Conservation (phyloP, 2,329 filamentous ascomycete species). For the Fusarium floridanum region DNA sequence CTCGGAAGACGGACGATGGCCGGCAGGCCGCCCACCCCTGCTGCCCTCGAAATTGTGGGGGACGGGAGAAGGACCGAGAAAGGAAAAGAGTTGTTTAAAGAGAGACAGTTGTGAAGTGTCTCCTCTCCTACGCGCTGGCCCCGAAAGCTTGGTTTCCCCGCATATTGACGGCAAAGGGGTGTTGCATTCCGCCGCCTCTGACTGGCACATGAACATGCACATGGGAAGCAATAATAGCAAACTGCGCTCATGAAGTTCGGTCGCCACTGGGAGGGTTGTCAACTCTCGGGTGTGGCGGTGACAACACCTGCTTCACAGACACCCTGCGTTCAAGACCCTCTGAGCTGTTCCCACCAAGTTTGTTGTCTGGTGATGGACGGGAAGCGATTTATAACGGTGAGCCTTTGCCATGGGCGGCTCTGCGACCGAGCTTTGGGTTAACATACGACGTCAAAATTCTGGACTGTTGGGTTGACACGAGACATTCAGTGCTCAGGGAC, state of each 20-base stretch:
- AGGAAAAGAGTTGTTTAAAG: slow-evolving; percentile 13
- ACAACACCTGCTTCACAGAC: background rate
- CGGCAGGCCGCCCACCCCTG: slow-evolving; percentile 28
- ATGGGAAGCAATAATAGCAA: slow-evolving; percentile 22
- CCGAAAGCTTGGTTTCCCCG: slow-evolving; percentile 31
- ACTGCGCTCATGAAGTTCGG: background rate
- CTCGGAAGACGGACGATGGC: slow-evolving; percentile 35
- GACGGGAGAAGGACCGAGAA: slow-evolving; percentile 31
- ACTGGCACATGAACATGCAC: slow-evolving; percentile 25
- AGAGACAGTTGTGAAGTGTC: slow-evolving; percentile 9
- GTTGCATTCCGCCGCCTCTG: slow-evolving; percentile 16
- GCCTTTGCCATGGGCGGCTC: background rate
- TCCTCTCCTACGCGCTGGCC: background rate
- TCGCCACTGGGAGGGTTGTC: slow-evolving; percentile 22
- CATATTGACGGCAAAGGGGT: slow-evolving; percentile 6
- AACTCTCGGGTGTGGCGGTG: slow-evolving; percentile 6
- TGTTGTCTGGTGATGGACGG: background rate
- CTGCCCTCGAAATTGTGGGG: slow-evolving; percentile 11
- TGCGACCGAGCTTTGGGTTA: background rate
- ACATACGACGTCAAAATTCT: background rate
- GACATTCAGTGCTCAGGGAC: background rate
- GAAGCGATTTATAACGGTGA: background rate
- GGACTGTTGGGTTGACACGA: background rate
- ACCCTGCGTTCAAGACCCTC: background rate
- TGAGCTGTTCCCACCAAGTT: slow-evolving; percentile 5